Evolutionary conservation across 2,329 filamentous ascomycete species (phyloP).

Genomic region (Byssochlamys sp.): DNA sequence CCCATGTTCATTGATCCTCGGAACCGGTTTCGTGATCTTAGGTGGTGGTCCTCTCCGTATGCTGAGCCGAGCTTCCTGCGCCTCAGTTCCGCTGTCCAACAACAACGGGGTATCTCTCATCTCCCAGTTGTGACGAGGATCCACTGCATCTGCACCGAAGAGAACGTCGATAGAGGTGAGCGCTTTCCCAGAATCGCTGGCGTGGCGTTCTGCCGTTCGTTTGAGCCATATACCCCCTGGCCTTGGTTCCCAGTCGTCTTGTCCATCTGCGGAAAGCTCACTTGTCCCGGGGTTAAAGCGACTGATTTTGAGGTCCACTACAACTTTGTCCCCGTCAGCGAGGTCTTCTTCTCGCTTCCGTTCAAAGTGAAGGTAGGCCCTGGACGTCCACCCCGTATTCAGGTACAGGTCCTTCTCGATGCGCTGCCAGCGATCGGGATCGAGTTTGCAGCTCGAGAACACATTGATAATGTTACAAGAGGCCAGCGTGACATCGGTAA

Average conservation of each 20-base stretch:
- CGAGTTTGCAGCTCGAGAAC: conserved; percentile 66
- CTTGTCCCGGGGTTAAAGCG: conserved; percentile 57
- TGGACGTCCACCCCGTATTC: conserved; percentile 60
- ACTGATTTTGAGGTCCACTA: conserved; percentile 68
- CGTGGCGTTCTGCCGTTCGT: conserved; percentile 59
- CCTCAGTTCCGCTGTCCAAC: conserved; percentile 51
- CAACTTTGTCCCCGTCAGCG: conserved; percentile 61
- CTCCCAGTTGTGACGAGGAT: conserved; percentile 77
- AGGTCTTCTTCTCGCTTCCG: conserved; percentile 81
- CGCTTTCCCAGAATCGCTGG: conserved; percentile 63
- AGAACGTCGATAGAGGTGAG: conserved; percentile 77
- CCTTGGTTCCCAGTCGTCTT: conserved; percentile 67
- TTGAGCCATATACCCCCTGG: conserved; percentile 74
- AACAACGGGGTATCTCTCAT: conserved; percentile 65
- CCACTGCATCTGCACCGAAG: conserved; percentile 82
- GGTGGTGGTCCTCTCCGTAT: conserved; percentile 62
- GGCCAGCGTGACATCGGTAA: conserved; percentile 73
- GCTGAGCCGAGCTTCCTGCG: conserved; percentile 64
- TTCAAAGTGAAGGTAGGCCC: conserved; percentile 71
- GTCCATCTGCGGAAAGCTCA: conserved; percentile 45
- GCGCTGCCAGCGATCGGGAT: conserved; percentile 65
- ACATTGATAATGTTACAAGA: conserved; percentile 66
- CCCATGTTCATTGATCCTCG: conserved; percentile 74
- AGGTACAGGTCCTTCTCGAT: conserved; percentile 86
- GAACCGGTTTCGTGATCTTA: conserved; percentile 58